Percentiles rank a stretch among this genome's conserved stretches.
Evolutionary conservation across 345 rosid genomes (phyloP).

Genomic region (Syzygium aromaticum): DNA sequence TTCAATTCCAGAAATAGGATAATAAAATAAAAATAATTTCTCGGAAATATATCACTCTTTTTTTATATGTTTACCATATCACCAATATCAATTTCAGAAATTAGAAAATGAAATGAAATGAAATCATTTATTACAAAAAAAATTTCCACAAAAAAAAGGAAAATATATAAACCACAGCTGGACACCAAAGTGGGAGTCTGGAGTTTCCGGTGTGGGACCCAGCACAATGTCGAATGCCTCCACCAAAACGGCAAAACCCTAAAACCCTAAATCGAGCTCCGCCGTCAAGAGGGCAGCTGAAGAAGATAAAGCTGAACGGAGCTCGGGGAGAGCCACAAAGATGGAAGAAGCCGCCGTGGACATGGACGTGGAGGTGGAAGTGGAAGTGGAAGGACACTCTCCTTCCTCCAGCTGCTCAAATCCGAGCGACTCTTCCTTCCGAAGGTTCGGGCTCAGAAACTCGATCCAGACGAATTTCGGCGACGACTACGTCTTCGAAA

Average conservation of each 20-base stretch:
- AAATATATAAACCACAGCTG: not conserved
- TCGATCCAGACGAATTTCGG: slow-evolving; percentile 83
- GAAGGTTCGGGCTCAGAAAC: slow-evolving; percentile 58
- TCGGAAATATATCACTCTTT: not conserved
- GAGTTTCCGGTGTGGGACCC: not conserved
- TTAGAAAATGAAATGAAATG: not conserved
- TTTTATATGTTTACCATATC: not conserved
- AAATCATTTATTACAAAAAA: not conserved
- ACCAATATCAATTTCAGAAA: not conserved
- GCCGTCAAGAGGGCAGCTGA: no score
- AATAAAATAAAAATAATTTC: not conserved
- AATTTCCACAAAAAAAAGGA: not conserved
- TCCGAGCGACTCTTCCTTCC: slow-evolving; percentile 8
- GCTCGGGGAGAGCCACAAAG: not conserved
- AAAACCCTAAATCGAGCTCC: not conserved
- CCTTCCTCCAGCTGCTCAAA: not conserved
- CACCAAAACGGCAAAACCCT: not conserved
- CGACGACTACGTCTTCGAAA: slow-evolving; percentile 82
- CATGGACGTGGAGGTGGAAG: slow-evolving; percentile 69
- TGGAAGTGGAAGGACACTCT: slow-evolving; percentile 45
- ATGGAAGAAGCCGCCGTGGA: slow-evolving; percentile 24
- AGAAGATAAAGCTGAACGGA: not conserved
- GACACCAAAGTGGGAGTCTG: not conserved
- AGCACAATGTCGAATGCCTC: not conserved
- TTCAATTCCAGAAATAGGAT: no score